Evolutionary conservation across 1,139 yeast genomes (phyloP).

Genomic region (Barnettozyma hawaiiensis): DNA sequence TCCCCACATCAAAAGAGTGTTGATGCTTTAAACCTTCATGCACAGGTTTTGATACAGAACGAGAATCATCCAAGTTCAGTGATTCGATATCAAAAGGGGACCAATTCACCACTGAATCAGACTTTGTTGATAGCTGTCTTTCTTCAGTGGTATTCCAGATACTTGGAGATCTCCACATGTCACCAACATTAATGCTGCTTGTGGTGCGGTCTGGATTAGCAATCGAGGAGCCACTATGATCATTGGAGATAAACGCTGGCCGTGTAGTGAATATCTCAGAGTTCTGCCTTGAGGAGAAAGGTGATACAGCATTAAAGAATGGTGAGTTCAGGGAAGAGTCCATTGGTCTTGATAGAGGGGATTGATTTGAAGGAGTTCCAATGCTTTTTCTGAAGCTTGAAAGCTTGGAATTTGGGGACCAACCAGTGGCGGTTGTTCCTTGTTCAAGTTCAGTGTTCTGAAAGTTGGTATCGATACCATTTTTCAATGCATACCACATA

Average conservation of each 20-base stretch:
- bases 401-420: slow-evolving; percentile 22
- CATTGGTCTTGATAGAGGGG: slow-evolving; percentile 19
- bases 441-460: slow-evolving; percentile 5
- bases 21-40: slow-evolving; percentile 4
- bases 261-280: slow-evolving; percentile 7
- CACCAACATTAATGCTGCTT: slow-evolving; percentile 5
- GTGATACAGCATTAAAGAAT: slow-evolving; percentile 6
- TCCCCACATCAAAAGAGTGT: slow-evolving; percentile 10
- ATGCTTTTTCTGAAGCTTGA: slow-evolving; percentile 23
- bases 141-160: slow-evolving; percentile 22
- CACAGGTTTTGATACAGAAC: not conserved
- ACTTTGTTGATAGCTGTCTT: slow-evolving; percentile 22
- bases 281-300: slow-evolving; percentile 12
- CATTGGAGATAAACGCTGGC: not conserved
- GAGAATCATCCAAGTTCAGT: slow-evolving; percentile 17
- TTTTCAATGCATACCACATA: slow-evolving; percentile 9
- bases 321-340: slow-evolving; percentile 12
- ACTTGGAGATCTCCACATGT: slow-evolving; percentile 18
- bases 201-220: not conserved
- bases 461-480: slow-evolving; percentile 4
- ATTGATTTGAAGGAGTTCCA: slow-evolving; percentile 17
- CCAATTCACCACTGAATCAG: slow-evolving; percentile 24
- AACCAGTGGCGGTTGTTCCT: slow-evolving; percentile 13
- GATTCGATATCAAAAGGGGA: slow-evolving; percentile 22
- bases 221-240: not conserved